Evolutionary conservation across 2,329 filamentous ascomycete genomes (phyloP).

Genomic region (Dactylellina cionopaga): DNA sequence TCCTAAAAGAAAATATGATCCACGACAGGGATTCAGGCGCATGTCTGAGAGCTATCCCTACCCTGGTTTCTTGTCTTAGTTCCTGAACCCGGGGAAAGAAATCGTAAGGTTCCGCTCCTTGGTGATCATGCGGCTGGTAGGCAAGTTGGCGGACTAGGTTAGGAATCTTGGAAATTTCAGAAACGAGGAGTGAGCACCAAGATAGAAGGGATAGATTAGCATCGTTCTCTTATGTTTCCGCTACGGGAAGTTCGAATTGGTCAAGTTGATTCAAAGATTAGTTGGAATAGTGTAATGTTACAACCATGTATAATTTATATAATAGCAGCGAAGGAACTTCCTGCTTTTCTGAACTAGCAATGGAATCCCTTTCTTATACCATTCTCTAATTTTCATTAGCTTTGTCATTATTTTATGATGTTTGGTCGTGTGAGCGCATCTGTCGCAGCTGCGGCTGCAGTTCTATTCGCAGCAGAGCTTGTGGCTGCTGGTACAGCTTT

Average conservation of each 20-base stretch:
- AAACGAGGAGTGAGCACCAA: background rate
- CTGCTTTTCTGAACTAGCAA: slow-evolving; percentile 2
- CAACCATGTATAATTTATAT: slow-evolving; percentile 42
- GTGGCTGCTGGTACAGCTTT: slow-evolving; percentile 53
- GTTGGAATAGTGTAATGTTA: slow-evolving; percentile 1
- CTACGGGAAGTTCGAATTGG: slow-evolving; percentile 38
- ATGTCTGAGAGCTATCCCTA: slow-evolving; percentile 39
- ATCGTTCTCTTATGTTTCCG: slow-evolving; percentile 40
- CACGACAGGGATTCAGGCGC: slow-evolving; percentile 42
- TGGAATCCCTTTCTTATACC: slow-evolving; percentile 21
- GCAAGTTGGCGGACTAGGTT: background rate
- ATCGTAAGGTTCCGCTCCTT: slow-evolving; percentile 36
- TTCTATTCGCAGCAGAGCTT: slow-evolving; percentile 31
- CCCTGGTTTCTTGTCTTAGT: slow-evolving; percentile 21
- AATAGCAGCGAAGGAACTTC: slow-evolving; percentile 18
- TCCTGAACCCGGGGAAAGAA: slow-evolving; percentile 38
- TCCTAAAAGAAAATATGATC: slow-evolving; percentile 47
- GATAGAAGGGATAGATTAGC: slow-evolving; percentile 1
- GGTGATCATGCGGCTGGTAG: slow-evolving; percentile 28
- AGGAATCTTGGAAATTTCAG: slow-evolving; percentile 14
- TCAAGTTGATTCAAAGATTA: background rate
- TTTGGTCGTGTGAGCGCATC: slow-evolving; percentile 34
- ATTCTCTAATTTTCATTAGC: slow-evolving; percentile 19
- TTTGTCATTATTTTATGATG: slow-evolving; percentile 19
- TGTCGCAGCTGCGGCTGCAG: slow-evolving; percentile 11